phyloP scores from a whole-genome alignment of 2,329 filamentous ascomycete species.

The Metarhizium humberi region DNA sequence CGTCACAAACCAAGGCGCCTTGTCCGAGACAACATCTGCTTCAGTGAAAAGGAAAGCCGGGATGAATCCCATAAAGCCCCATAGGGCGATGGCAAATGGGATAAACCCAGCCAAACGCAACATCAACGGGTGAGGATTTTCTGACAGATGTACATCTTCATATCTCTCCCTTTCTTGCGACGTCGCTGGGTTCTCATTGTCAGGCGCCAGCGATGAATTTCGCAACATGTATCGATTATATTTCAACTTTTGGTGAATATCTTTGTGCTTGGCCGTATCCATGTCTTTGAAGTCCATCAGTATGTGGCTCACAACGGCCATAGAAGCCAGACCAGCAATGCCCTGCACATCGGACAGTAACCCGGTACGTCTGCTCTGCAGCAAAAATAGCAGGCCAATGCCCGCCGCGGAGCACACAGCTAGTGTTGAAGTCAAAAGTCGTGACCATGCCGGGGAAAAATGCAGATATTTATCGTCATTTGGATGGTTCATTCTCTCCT shows the following conservation, averaged over 20 bases:
- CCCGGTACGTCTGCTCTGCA: conserved; percentile 55
- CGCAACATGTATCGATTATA: conserved; percentile 58
- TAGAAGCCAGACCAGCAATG: conserved; percentile 64
- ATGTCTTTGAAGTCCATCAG: conserved; percentile 65
- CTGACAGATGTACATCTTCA: conserved; percentile 37
- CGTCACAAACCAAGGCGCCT: conserved; percentile 57
- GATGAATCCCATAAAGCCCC: conserved; percentile 47
- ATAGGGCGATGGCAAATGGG: conserved; percentile 49
- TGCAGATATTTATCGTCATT: conserved; percentile 41
- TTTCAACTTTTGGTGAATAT: conserved; percentile 60
- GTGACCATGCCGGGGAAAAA: conserved; percentile 50
- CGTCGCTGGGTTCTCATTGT: conserved; percentile 38
- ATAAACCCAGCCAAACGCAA: conserved; percentile 50
- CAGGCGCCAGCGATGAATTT: conserved; percentile 61
- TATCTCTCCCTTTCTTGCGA: conserved; percentile 35
- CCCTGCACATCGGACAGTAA: conserved; percentile 60
- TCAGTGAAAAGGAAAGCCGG: conserved; percentile 53
- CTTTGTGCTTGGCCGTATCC: conserved; percentile 55
- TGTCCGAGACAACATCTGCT: conserved; percentile 46
- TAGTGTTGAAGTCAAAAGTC: conserved; percentile 48
- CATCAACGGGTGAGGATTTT: conserved; percentile 62
- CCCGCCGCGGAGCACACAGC: conserved; percentile 49
- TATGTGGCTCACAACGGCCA: conserved; percentile 66
- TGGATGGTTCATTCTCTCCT: conserved; percentile 31
- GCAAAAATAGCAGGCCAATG: conserved; percentile 47